Evolutionary conservation across 169 alveolate species (phyloP).

Genomic region (Cryptosporidium parvum): DNA sequence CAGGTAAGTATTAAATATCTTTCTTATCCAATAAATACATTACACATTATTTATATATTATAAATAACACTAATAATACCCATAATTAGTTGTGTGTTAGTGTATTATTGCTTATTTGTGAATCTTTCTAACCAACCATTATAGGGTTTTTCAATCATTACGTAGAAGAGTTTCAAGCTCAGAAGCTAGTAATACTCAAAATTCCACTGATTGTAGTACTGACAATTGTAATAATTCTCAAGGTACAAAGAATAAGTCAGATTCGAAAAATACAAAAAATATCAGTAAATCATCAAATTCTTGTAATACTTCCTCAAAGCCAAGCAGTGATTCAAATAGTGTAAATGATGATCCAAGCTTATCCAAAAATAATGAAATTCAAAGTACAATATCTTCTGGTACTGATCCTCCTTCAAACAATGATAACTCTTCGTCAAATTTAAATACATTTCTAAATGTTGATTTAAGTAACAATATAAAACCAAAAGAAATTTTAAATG

Average conservation of each 20-base stretch:
- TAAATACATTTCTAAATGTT: neutral
- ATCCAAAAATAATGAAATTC: neutral
- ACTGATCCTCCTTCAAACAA: neutral
- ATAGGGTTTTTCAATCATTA: slow-evolving; percentile 66
- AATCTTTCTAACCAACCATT: neutral
- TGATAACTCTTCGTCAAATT: neutral
- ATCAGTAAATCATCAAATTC: neutral
- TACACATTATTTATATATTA: neutral
- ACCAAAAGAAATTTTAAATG: neutral
- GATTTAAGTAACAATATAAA: neutral
- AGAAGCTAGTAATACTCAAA: slow-evolving; percentile 16
- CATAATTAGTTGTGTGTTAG: neutral
- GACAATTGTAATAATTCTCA: neutral
- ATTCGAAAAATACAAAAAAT: neutral
- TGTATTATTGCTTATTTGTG: neutral
- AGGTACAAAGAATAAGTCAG: slow-evolving; percentile 10
- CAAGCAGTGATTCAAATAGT: neutral
- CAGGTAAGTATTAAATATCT: slow-evolving; percentile 20
- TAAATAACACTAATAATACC: neutral
- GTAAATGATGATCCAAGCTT: neutral
- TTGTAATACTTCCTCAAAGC: neutral
- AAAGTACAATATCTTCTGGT: neutral
- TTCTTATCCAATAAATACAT: neutral
- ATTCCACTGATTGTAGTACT: neutral
- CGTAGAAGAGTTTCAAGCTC: slow-evolving; percentile 63